A percentile compares a stretch with the other conserved stretches of the same genome.
These are phyloP conservation scores for Akebia trifoliata DNA, from an alignment of 164 flowering plant species.

Conservation along the genomic window DNA sequence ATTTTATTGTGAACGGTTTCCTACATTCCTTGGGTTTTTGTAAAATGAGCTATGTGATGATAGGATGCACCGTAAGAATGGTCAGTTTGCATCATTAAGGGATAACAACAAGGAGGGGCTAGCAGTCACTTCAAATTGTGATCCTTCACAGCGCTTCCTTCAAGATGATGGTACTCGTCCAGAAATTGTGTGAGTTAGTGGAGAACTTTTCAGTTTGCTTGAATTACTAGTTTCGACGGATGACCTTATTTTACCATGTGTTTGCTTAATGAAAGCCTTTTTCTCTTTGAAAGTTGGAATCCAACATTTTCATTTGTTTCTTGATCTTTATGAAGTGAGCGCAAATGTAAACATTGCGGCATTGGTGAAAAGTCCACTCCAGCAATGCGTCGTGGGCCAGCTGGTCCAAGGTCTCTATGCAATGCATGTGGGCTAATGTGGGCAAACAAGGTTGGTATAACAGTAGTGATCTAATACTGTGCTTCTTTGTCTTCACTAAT, in stretches of 20 bases:
- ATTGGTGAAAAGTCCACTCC: slow-evolving; percentile 47
- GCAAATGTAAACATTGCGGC: slow-evolving; percentile 60
- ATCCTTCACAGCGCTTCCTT: slow-evolving; percentile 19
- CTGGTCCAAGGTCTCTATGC: slow-evolving; percentile 63
- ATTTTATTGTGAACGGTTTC: too few species aligned
- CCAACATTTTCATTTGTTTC: too few species aligned
- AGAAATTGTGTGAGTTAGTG: slow-evolving; percentile 32
- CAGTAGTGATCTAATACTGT: not conserved
- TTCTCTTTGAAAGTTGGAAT: too few species aligned
- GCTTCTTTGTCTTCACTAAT: not conserved
- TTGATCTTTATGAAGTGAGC: slow-evolving; percentile 15
- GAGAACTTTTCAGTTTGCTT: not conserved
- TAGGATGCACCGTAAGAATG: slow-evolving; percentile 47
- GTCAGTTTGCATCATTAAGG: slow-evolving; percentile 41
- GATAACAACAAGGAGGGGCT: slow-evolving; percentile 16
- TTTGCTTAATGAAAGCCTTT: too few species aligned
- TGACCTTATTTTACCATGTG: too few species aligned
- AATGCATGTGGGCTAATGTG: slow-evolving; percentile 74
- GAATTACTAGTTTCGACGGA: too few species aligned
- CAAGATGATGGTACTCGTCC: slow-evolving; percentile 21
- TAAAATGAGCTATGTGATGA: not conserved
- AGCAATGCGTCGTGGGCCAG: slow-evolving; percentile 67
- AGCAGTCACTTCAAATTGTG: slow-evolving; percentile 19
- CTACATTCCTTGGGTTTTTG: too few species aligned
- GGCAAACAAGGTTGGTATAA: slow-evolving; percentile 53